Conservation (phyloP, 768 basidiomycete genomes). For the Phylloporus sp. region DNA sequence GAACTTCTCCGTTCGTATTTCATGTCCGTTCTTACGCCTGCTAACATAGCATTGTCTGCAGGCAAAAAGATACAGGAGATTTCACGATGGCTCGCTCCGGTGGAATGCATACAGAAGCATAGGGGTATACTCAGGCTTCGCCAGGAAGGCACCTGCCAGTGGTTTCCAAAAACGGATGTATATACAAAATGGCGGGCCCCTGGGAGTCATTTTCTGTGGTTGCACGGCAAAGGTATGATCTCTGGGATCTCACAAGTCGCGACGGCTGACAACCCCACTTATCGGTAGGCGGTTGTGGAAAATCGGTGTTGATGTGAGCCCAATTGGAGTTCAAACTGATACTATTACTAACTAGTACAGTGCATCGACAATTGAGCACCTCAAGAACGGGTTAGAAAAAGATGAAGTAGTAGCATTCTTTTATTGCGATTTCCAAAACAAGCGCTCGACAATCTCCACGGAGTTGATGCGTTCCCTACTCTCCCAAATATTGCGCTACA, state of each 20-base stretch:
- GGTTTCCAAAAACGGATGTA: neutral
- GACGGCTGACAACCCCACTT: neutral
- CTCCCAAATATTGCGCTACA: neutral
- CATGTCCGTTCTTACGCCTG: too few species aligned
- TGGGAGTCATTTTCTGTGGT: neutral
- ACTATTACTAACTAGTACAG: neutral
- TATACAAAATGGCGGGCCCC: neutral
- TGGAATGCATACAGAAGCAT: neutral
- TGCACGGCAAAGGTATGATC: neutral
- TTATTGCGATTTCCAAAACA: slow-evolving; percentile 4
- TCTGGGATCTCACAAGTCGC: neutral
- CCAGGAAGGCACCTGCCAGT: neutral
- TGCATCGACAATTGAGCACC: slow-evolving; percentile 1
- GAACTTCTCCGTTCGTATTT: too few species aligned
- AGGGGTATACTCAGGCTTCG: neutral
- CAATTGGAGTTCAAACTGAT: neutral
- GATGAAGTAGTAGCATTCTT: slow-evolving; percentile 1
- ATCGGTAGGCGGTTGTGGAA: neutral
- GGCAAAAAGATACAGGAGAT: slow-evolving; percentile 1
- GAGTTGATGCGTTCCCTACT: slow-evolving; percentile 4
- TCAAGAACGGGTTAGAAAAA: neutral
- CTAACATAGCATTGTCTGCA: neutral
- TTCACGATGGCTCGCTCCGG: slow-evolving; percentile 1
- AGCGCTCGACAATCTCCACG: neutral
- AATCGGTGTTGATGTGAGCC: neutral